These are phyloP conservation scores for Tieghemiomyces parasiticus DNA, from an alignment of 192 early-diverging fungal genomes.

Conservation along the genomic window DNA sequence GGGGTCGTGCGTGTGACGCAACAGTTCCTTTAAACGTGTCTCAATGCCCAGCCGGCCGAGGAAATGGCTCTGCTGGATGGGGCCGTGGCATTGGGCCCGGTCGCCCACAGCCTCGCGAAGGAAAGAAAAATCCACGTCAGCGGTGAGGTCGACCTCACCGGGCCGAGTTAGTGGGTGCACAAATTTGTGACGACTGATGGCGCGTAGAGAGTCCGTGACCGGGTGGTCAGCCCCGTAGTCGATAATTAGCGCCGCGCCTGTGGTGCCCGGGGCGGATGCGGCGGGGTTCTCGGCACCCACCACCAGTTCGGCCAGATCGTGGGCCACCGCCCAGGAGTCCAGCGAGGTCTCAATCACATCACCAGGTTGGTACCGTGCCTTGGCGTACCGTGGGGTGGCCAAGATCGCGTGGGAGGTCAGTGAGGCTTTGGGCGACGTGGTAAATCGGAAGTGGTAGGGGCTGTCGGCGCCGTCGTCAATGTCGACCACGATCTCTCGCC, in stretches of 20 bases:
- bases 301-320: constrained; percentile 56
- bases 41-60: constrained; percentile 73
- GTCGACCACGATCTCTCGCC: constrained; percentile 84
- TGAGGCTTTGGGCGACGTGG: constrained; percentile 46
- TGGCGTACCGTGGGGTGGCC: constrained; percentile 21
- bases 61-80: constrained; percentile 63
- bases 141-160: constrained; percentile 77
- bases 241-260: constrained; percentile 60
- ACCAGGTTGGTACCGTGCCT: constrained; percentile 42
- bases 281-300: constrained; percentile 45
- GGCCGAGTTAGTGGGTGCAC: constrained; percentile 59
- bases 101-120: constrained; percentile 38
- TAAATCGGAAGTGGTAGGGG: constrained; percentile 60
- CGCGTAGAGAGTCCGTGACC: constrained; percentile 63
- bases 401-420: constrained; percentile 27
- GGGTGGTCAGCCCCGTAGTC: constrained; percentile 83
- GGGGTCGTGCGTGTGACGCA: constrained; percentile 33
- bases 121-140: constrained; percentile 80
- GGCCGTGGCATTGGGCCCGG: constrained; percentile 43
- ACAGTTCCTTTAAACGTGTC: constrained; percentile 46
- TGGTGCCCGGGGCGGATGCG: constrained; percentile 40
- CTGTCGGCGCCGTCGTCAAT: constrained; percentile 52
- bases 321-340: constrained; percentile 48
- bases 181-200: constrained; percentile 72
- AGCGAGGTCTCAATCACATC: constrained; percentile 74